Base-by-base conservation (phyloP, 1,284 basidiomycete genomes). In the Papiliotrema terrestris region DNA sequence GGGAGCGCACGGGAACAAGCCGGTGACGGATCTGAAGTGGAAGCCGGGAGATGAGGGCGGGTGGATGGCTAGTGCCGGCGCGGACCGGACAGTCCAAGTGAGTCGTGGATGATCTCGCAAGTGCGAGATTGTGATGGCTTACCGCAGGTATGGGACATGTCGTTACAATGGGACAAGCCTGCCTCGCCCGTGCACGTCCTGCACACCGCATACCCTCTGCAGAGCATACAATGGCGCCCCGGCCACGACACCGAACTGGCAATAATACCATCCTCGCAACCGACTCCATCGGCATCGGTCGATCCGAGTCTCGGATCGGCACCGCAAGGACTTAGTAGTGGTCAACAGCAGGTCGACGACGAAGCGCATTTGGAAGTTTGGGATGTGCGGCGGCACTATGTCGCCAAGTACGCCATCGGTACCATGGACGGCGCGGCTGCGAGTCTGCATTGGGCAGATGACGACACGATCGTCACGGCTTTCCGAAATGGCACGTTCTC, bases 21-120 rank as follows among this genome's bases (percentile, higher is more conserved):
- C 88, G 3, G 84, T 93, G 14, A 83, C 89, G 36, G 80, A 87
- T 17, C 77, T 93, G 23, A 88, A 91, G 61, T 94, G 91, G 91
- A 77, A 76, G 60, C 36, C 54, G 32, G 49, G 56, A 29, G 69
- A 61, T 17, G 64, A 64, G n/a, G 79, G 82, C 2, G 88, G 89
- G 0, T 94, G 90, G 89, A 80, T 93, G 17, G 86, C 86, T 0
- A 91, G 86, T 61, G 88, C 86, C 6, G 88, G 90, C 0, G 78
- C 91, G 25, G 90, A 93, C 74, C 81, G 85, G 45, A 86, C 83
- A 20, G 89, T 92, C 42, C 91, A 91, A 79, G 88, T 86, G 58
- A 54, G 73, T 65, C 53, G 8, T 25, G 15, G n/a, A 4, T 15
- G 29, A n/a, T 23, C 19, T 13, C 5, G 15, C 4, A n/a, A 29